Evolutionary conservation across 179 eudicot genomes (phyloP).

Genomic region (Corrigiola litoralis): DNA sequence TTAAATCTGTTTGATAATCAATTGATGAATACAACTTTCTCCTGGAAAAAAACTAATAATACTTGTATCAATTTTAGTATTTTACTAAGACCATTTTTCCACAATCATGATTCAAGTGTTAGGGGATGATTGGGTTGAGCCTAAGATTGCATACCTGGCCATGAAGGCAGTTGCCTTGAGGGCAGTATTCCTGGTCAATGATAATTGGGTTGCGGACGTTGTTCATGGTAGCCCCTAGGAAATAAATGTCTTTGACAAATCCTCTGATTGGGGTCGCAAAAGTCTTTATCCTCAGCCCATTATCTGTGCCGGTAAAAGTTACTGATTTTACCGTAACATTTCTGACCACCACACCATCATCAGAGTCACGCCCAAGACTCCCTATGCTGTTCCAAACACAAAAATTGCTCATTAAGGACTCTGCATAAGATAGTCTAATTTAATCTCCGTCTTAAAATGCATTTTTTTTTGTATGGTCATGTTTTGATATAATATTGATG

Average conservation of each 20-base stretch:
- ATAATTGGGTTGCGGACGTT: conserved; percentile 31
- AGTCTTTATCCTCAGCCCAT: conserved; percentile 37
- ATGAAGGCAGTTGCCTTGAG: conserved; percentile 8
- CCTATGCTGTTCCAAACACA: conserved; percentile 26
- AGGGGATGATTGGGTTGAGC: no score
- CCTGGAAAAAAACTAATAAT: no score
- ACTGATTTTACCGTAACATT: conserved; percentile 30
- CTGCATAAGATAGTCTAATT: background rate
- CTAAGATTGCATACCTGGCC: conserved; percentile 22
- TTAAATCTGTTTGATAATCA: no score
- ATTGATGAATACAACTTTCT: no score
- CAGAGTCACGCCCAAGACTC: conserved; percentile 26
- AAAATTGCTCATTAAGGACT: background rate
- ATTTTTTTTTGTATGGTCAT: no score
- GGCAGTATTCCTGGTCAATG: conserved; percentile 36
- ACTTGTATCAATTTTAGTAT: no score
- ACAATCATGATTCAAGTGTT: no score
- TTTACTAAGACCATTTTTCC: no score
- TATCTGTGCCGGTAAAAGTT: conserved; percentile 15
- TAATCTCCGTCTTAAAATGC: no score
- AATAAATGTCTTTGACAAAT: conserved; percentile 15
- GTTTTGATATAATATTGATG: no score
- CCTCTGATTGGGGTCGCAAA: conserved; percentile 23
- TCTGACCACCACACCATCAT: conserved; percentile 12
- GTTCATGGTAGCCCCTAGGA: conserved; percentile 19